Conservation (phyloP, 495 filamentous ascomycete genomes). For the Penicillium lividum region DNA sequence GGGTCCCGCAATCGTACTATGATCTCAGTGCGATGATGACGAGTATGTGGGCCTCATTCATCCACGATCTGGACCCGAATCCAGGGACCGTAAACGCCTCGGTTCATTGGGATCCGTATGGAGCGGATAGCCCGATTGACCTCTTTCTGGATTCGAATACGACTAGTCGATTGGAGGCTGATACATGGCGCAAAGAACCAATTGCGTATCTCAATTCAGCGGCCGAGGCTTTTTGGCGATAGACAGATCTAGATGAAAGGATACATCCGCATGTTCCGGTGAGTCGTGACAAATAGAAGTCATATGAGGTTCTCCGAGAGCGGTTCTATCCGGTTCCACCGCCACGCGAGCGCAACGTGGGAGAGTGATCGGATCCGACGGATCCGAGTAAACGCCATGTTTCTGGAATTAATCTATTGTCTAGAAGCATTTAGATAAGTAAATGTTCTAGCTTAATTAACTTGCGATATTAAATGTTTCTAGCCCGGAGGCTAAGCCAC, state of each 20-base stretch:
- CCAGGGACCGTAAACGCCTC: conserved; percentile 30
- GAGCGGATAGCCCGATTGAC: conserved; percentile 39
- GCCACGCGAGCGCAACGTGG: conserved; percentile 7
- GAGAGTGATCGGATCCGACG: conserved; percentile 11
- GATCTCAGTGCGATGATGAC: conserved; percentile 54
- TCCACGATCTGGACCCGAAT: conserved; percentile 54
- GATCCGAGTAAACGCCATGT: conserved; percentile 6
- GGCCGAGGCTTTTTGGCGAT: conserved; percentile 30
- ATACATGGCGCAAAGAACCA: conserved; percentile 48
- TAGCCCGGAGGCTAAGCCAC: background rate
- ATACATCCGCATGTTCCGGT: background rate
- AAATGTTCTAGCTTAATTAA: background rate
- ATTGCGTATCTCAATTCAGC: conserved; percentile 40
- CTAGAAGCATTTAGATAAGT: background rate
- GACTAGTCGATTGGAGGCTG: conserved; percentile 48
- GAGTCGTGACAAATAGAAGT: background rate
- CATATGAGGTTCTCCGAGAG: background rate
- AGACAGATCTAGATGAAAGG: background rate
- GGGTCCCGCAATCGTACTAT: conserved; percentile 44
- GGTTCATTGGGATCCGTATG: conserved; percentile 47
- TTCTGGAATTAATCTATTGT: background rate
- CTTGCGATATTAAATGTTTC: background rate
- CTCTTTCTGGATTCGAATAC: conserved; percentile 52
- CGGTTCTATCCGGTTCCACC: background rate
- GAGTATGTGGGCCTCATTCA: conserved; percentile 56